Conservation (phyloP, 306 rosid species). For the Biancaea sappan region DNA sequence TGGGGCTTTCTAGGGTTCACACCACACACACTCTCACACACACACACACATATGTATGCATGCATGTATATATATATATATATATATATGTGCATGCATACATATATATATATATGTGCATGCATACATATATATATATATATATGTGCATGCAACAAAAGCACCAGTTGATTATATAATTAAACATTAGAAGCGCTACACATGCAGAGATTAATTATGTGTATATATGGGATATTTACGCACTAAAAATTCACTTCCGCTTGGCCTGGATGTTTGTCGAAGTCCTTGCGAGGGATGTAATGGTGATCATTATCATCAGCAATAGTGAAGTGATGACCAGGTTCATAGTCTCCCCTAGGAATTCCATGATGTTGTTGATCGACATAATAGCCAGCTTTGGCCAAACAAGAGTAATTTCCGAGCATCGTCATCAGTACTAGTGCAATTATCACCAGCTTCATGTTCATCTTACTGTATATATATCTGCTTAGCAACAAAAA, state of each 20-base stretch:
- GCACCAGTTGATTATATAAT: background rate
- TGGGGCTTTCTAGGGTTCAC: too few species aligned
- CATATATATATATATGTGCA: too few species aligned
- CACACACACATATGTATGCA: background rate
- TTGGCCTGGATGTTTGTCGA: slow-evolving; percentile 9
- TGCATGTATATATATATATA: too few species aligned
- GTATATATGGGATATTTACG: too few species aligned
- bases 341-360: too few species aligned
- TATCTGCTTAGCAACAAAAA: background rate
- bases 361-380: too few species aligned
- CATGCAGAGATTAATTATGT: background rate
- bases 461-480: background rate
- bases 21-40: too few species aligned
- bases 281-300: slow-evolving; percentile 35
- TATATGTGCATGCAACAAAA: background rate
- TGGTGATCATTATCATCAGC: slow-evolving; percentile 36
- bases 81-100: too few species aligned
- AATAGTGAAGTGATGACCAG: background rate
- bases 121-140: background rate
- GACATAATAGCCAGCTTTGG: background rate
- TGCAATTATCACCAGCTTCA: slow-evolving; percentile 37
- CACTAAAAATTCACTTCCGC: background rate
- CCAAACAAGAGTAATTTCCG: slow-evolving; percentile 21
- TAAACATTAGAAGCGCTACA: background rate
- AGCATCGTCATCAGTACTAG: slow-evolving; percentile 7